Base-by-base conservation (phyloP, 139 green algal genomes). In the Micractinium sp. region DNA sequence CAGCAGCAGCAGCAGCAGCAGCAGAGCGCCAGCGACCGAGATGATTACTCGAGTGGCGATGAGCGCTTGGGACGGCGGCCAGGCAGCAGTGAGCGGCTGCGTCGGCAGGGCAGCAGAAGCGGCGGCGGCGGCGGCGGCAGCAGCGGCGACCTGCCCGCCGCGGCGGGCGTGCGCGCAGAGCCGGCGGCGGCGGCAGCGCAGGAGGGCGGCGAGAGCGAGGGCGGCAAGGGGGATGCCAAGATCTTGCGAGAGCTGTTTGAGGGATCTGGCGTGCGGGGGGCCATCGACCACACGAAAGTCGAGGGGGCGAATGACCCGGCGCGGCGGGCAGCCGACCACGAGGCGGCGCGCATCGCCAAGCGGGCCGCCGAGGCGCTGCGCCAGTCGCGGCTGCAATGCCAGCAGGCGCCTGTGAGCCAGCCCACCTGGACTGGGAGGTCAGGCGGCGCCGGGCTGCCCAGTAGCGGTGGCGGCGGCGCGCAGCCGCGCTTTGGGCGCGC, bases 171-270 rank as follows among this genome's bases (percentile, higher is more conserved):
- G 75, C 80, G 61, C 16, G 39, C 69, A 0, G 77, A 86, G 60
- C 60, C 79, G 47, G 78, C 31, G n/a, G 36, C 18, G 20, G 76
- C n/a, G 29, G 90, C 35, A 33, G 88, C 38, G 31, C 75, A 82
- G 9, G 85, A 19, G 16, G 86, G 61, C 53, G 84, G 35, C 15
- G 90, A 29, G 69, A 35, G 23, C 27, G 38, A 39, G 25, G 67
- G 88, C 36, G 85, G 86, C 56, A 89, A 78, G 35, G 90, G 90
- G 1, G 90, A 98, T 66, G 91, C 94, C 14, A 78, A 87, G 23
- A 95, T 99, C 39, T 89, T 99, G 90, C 75, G 92, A 69, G 94
- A 97, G n/a, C 90, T 99, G 79, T 98, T 99, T 92, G 97, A 97
- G n/a, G 95, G 93, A 27, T 90, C 90, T 12, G 94, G 90, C n/a